A percentile compares a stretch with the other conserved stretches of the same genome.
Conservation (phyloP, 805 yeast species). For the Nakazawaea wyomingensis region DNA sequence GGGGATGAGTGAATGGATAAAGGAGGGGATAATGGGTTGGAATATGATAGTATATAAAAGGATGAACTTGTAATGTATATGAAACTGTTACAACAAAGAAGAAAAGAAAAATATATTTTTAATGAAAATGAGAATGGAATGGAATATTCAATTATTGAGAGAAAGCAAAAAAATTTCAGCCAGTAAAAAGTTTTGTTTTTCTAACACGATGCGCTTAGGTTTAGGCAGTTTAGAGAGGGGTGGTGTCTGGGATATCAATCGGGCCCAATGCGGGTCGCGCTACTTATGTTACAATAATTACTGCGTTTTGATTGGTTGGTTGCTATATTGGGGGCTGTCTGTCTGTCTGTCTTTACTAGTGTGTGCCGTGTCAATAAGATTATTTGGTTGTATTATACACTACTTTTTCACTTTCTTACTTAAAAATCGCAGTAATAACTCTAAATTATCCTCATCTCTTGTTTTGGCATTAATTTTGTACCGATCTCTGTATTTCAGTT, state of each 20-base stretch:
- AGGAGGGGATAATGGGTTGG: background rate
- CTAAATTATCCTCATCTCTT: background rate
- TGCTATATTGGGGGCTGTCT: background rate
- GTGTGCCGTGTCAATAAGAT: no score
- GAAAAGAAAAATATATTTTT: no score
- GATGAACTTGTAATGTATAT: background rate
- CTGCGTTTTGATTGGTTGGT: background rate
- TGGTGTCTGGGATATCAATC: no score
- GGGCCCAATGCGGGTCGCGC: no score
- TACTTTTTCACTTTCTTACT: background rate
- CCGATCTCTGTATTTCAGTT: background rate
- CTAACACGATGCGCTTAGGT: no score
- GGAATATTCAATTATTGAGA: background rate
- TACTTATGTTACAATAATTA: no score
- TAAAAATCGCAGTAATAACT: background rate
- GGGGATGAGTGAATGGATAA: background rate
- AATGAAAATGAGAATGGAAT: background rate
- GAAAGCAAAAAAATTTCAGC: constrained; percentile 1
- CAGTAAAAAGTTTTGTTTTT: constrained; percentile 8
- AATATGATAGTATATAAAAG: background rate
- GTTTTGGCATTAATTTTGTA: background rate
- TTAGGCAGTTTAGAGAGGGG: background rate
- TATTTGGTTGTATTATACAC: no score
- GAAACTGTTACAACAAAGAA: background rate
- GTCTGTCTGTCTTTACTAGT: background rate